Percentiles rank a stretch among this genome's conserved stretches.
These are phyloP conservation scores for Kwoniella sp. DNA, from an alignment of 768 basidiomycete species.

Conservation along the genomic window DNA sequence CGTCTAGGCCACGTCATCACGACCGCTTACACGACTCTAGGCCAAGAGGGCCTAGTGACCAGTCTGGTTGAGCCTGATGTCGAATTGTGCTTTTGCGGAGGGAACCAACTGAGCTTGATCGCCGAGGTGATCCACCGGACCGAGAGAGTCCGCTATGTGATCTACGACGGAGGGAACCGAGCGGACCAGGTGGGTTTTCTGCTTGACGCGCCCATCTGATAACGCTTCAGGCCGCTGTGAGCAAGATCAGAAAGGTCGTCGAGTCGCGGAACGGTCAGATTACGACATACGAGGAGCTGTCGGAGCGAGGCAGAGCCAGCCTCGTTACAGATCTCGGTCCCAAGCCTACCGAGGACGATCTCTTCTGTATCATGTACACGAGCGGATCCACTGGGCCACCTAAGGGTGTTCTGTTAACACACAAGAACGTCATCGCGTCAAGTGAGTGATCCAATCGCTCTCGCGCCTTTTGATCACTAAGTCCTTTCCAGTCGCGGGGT, in stretches of 20 bases:
- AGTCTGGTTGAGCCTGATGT: slow-evolving; percentile 83
- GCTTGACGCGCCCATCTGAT: background rate
- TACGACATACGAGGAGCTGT: slow-evolving; percentile 63
- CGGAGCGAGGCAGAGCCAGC: slow-evolving; percentile 59
- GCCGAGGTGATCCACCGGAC: slow-evolving; percentile 65
- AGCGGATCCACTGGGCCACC: slow-evolving; percentile 81
- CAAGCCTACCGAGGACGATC: slow-evolving; percentile 55
- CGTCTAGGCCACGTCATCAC: slow-evolving; percentile 44
- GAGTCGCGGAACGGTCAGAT: slow-evolving; percentile 58
- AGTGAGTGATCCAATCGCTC: slow-evolving; percentile 39
- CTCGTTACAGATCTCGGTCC: slow-evolving; percentile 54
- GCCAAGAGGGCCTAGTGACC: slow-evolving; percentile 62
- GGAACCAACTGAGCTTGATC: slow-evolving; percentile 72
- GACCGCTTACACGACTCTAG: slow-evolving; percentile 49
- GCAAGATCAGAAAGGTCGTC: slow-evolving; percentile 55
- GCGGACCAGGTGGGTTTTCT: slow-evolving; percentile 26
- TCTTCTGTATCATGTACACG: slow-evolving; percentile 66
- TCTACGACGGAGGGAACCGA: slow-evolving; percentile 67
- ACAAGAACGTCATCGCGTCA: slow-evolving; percentile 76
- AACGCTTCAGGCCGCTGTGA: slow-evolving; percentile 52
- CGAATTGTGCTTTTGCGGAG: slow-evolving; percentile 80
- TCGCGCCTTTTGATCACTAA: background rate
- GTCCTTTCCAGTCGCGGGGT: slow-evolving; percentile 16
- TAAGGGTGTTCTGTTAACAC: slow-evolving; percentile 85
- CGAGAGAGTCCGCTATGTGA: slow-evolving; percentile 67